Evolutionary conservation across 345 rosid species (phyloP), one percentile per base, ranked within the genome.

Genomic region (Aquilaria sinensis): DNA sequence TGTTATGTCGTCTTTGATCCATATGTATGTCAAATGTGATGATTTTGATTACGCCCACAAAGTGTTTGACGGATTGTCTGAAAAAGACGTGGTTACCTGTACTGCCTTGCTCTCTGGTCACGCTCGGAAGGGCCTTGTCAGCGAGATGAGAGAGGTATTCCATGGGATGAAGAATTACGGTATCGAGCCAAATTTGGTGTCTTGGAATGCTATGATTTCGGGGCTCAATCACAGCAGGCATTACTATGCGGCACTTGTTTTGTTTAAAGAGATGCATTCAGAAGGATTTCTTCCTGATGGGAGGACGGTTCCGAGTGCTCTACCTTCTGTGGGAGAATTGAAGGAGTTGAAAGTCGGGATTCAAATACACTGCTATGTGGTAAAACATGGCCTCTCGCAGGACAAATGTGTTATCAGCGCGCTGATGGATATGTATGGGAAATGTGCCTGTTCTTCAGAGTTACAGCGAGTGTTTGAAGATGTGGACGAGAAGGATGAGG

Each of bases 141-240:
- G 72, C 31, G 88, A 85, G 72, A 74, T 79, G 12, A 73, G 59
- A 51, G 43, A 70, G 60, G 56, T 83, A 11, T 60, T 85, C 48
- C 47, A 60, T 63, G 69, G 56, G 68, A 81, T 75, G 76, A 58
- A 57, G 55, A 58, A 63, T 0, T 69, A 15, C 1, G 79, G 84
- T 54, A 16, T 81, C 56, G 78, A 69, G 14, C 70, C 79, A 3
- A 85, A 83, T 74, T 62, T 68, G 31, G 80, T 85, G 30, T 71
- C 91, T 43, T 85, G 91, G 88, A 85, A 85, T 74, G 88, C 86
- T 29, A 72, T 85, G 76, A 79, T 85, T 85, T 58, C 84, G 6
- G 91, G 91, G 61, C 81, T 83, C 74, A 81, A 75, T 72, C 86
- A 75, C 29, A 79, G 86, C 4, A 74, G 86, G 55, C 64, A 60